Evolutionary conservation across 169 alveolate species (phyloP).

Genomic region (Miamiensis avidus): DNA sequence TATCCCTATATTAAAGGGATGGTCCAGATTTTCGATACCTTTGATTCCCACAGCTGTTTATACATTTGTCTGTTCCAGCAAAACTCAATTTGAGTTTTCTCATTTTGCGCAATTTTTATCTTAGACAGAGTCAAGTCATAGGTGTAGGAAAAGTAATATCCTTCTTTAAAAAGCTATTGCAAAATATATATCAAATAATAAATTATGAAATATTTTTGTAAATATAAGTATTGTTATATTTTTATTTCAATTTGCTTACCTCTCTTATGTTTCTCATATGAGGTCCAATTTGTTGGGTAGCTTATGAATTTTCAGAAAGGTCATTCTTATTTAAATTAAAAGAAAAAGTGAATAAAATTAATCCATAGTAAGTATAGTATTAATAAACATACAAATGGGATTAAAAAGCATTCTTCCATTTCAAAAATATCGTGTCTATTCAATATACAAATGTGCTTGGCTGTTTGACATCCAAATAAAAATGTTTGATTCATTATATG

Average conservation of each 20-base stretch:
- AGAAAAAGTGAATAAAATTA: not conserved
- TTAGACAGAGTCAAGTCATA: constrained; percentile 21
- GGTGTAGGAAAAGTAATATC: constrained; percentile 24
- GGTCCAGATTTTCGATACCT: constrained; percentile 12
- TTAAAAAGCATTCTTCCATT: not conserved
- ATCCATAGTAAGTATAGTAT: not conserved
- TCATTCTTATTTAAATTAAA: not conserved
- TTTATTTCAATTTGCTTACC: not conserved
- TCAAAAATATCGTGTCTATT: constrained; percentile 25
- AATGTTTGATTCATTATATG: constrained; percentile 1
- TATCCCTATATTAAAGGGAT: constrained; percentile 40
- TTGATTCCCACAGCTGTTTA: not conserved
- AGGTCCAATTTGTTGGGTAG: not conserved
- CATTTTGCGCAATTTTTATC: not conserved
- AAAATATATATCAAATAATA: not conserved
- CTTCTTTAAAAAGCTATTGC: constrained; percentile 15
- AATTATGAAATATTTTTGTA: too few relatives aligned
- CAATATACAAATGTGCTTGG: not conserved
- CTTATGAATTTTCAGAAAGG: not conserved
- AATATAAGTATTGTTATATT: too few relatives aligned
- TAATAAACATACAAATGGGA: not conserved
- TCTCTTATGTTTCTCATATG: constrained; percentile 9
- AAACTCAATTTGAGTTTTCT: not conserved
- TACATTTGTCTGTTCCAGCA: constrained; percentile 22
- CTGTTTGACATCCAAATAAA: constrained; percentile 6